These are phyloP conservation scores for Fusarium papillatum DNA, from an alignment of 2,329 filamentous ascomycete species.

Conservation along the genomic window DNA sequence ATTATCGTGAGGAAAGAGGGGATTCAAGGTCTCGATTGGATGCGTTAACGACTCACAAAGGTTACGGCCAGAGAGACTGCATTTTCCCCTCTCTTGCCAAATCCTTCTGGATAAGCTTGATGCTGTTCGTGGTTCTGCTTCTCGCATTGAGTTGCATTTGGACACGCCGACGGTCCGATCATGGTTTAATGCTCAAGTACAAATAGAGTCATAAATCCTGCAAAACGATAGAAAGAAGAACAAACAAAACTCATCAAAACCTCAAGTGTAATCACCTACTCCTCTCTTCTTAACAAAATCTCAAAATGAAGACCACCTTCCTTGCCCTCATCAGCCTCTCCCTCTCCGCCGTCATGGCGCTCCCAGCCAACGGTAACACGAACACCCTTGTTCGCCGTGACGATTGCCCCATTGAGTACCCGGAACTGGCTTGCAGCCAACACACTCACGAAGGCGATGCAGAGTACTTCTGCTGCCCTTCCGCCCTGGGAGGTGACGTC, in stretches of 20 bases:
- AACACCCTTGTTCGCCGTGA: neutral
- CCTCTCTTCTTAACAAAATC: neutral
- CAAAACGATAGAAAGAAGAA: neutral
- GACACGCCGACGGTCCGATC: neutral
- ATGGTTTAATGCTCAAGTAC: neutral
- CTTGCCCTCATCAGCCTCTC: neutral
- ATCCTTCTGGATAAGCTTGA: neutral
- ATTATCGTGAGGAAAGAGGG: neutral
- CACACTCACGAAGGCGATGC: neutral
- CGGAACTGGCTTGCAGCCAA: neutral
- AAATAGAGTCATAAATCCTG: neutral
- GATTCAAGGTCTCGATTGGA: neutral
- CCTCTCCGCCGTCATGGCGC: neutral
- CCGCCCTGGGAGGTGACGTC: neutral
- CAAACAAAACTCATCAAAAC: neutral
- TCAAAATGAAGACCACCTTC: neutral
- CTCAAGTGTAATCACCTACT: neutral
- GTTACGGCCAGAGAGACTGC: neutral
- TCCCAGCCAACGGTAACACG: neutral
- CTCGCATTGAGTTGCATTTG: neutral
- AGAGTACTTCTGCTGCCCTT: conserved; percentile 1
- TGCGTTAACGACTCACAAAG: neutral
- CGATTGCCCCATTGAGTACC: neutral
- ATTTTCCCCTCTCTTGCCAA: neutral
- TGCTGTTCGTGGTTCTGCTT: neutral